Conservation (phyloP, 768 basidiomycete species). For the Dioszegia crocea region DNA sequence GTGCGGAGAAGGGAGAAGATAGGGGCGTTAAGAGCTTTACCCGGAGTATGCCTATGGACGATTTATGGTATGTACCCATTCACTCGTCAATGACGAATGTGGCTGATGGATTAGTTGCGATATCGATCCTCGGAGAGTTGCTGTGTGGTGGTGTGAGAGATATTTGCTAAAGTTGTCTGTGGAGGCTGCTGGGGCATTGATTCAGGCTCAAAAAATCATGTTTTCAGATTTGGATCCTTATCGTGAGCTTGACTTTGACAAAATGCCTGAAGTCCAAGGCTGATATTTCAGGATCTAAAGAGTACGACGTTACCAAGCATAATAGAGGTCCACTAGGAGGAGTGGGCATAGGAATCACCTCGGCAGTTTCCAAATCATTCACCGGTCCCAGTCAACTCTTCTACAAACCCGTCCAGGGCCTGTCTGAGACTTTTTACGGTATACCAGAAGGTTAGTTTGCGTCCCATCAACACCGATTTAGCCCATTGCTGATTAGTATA, state of each 20-base stretch:
- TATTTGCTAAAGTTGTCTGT: slow-evolving; percentile 57
- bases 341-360: slow-evolving; percentile 54
- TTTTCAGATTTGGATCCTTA: slow-evolving; percentile 52
- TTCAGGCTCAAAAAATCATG: slow-evolving; percentile 33
- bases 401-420: slow-evolving; percentile 7
- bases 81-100: background rate
- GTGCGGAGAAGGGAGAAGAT: slow-evolving; percentile 48
- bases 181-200: slow-evolving; percentile 54
- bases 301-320: slow-evolving; percentile 52
- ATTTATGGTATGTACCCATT: slow-evolving; percentile 3
- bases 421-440: background rate
- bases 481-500: no score
- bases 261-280: background rate
- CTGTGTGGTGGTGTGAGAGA: slow-evolving; percentile 58
- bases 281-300: slow-evolving; percentile 50
- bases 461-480: no score
- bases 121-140: slow-evolving; percentile 56
- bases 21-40: slow-evolving; percentile 56
- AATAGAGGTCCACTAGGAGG: slow-evolving; percentile 53
- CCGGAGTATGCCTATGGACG: slow-evolving; percentile 53
- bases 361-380: slow-evolving; percentile 54
- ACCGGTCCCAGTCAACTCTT: slow-evolving; percentile 6
- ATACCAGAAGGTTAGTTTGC: slow-evolving; percentile 7
- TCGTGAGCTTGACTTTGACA: slow-evolving; percentile 48
- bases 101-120: slow-evolving; percentile 53